These are phyloP conservation scores for Dictyostelium discoideum DNA, from an alignment of 78 protist genomes.

Conservation along the genomic window dicty_2.7 NC_007089.4:2570501-2571000, in stretches of 20 bases:
- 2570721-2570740: not conserved
- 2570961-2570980: not conserved
- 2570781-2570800: too few relatives aligned
- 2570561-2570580: not conserved
- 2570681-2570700: not conserved
- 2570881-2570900: not conserved
- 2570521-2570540: conserved; percentile 38
- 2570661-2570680: not conserved
- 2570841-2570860: not conserved
- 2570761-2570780: too few relatives aligned
- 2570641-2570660: not conserved
- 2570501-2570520: conserved; percentile 32
- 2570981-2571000: not conserved
- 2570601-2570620: not conserved
- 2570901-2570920: too few relatives aligned
- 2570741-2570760: not conserved
- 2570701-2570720: not conserved
- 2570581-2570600: not conserved
- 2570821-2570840: not conserved
- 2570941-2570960: not conserved
- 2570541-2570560: not conserved
- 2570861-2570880: too few relatives aligned
- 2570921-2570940: not conserved
- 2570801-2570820: not conserved
- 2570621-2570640: too few relatives aligned